Conservation (phyloP, 805 yeast genomes). For the Cyberlindnera maritima region DNA sequence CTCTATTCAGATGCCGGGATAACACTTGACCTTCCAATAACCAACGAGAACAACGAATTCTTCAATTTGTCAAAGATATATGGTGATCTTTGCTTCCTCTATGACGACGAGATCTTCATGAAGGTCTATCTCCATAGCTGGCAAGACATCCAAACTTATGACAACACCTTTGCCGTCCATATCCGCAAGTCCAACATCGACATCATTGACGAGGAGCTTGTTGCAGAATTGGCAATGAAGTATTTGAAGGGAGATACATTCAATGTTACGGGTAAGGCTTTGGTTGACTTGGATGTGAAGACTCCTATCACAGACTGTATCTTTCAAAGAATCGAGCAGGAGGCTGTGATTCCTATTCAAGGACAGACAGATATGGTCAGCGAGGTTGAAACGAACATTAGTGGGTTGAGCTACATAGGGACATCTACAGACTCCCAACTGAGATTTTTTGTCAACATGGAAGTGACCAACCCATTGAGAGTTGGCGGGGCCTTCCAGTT, state of each 20-base stretch:
- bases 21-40: conserved; percentile 7
- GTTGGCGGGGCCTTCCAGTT: conserved; percentile 26
- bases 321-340: conserved; percentile 17
- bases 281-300: conserved; percentile 21
- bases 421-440: conserved; percentile 28
- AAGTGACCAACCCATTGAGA: conserved; percentile 34
- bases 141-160: conserved; percentile 20
- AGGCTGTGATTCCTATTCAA: conserved; percentile 1
- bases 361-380: conserved; percentile 6
- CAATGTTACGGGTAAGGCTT: conserved; percentile 2
- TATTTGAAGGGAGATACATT: conserved; percentile 11
- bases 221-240: conserved; percentile 8
- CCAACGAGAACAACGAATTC: conserved; percentile 9
- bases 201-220: conserved; percentile 18
- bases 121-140: conserved; percentile 21
- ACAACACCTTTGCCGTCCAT: background rate
- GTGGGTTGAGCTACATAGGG: conserved; percentile 24
- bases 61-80: conserved; percentile 11
- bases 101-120: conserved; percentile 12
- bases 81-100: conserved; percentile 17
- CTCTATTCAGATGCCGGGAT: conserved; percentile 4
- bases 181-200: conserved; percentile 21
- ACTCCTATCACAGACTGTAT: conserved; percentile 26
- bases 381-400: conserved; percentile 5
- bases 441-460: conserved; percentile 31